A percentile compares a stretch with the other conserved stretches of the same genome.
phyloP scores from a whole-genome alignment of 306 rosid species.

The Notholithocarpus densiflorus region DNA sequence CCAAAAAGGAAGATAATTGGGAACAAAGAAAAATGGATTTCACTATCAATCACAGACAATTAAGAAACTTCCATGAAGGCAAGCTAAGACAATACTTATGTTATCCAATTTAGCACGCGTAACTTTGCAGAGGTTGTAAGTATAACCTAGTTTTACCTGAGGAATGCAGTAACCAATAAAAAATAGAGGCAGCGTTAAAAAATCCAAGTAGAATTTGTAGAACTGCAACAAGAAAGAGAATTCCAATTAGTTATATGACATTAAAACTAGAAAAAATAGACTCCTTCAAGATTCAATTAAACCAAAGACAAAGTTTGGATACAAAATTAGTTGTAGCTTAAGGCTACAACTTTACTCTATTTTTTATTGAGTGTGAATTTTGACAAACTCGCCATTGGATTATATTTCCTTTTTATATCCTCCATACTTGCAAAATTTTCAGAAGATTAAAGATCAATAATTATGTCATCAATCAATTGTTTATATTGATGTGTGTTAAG shows the following conservation, averaged over 20 bases:
- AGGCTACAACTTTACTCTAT: no score
- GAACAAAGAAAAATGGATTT: background rate
- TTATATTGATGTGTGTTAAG: no score
- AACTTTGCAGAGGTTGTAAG: conserved; percentile 12
- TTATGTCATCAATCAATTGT: no score
- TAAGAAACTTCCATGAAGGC: background rate
- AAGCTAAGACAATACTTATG: conserved; percentile 6
- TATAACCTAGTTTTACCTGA: conserved; percentile 52
- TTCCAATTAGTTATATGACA: conserved; percentile 10
- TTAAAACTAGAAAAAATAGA: background rate
- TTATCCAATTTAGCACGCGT: conserved; percentile 5
- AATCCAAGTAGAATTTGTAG: conserved; percentile 57
- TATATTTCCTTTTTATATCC: no score
- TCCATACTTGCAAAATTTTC: no score
- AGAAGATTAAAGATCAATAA: no score
- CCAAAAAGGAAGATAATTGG: no score
- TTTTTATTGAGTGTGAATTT: no score
- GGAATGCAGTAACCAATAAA: conserved; percentile 58
- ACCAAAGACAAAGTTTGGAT: no score
- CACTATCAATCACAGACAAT: background rate
- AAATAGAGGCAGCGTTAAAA: conserved; percentile 56
- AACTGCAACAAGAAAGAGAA: conserved; percentile 56
- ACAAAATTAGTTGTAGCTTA: no score
- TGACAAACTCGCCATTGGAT: no score
- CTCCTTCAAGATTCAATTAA: background rate